phyloP scores from a whole-genome alignment of 225 moss, liverwort and hornwort genomes.

The Straminergon stramineum region DNA sequence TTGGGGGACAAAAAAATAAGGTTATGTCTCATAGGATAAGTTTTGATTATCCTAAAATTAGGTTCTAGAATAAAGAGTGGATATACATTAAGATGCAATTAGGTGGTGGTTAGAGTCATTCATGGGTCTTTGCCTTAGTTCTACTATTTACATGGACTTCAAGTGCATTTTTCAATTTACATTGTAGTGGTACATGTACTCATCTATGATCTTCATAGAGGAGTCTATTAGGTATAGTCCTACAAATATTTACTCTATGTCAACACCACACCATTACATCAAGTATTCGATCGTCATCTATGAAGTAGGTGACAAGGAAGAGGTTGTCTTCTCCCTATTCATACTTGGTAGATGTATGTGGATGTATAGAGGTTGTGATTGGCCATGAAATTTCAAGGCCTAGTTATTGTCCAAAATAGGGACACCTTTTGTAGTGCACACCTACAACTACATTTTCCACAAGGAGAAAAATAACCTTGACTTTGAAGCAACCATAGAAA shows the following conservation, averaged over 20 bases:
- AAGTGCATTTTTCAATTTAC: too few species aligned
- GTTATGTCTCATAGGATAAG: background rate
- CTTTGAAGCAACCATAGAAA: background rate
- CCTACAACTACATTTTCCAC: rapidly evolving
- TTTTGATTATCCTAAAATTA: background rate
- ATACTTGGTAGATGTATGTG: rapidly evolving
- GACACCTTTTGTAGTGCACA: rapidly evolving
- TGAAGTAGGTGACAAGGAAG: background rate
- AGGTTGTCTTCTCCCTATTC: rapidly evolving
- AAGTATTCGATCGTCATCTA: rapidly evolving
- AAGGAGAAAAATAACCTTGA: too few species aligned
- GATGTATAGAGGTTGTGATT: rapidly evolving
- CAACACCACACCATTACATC: background rate
- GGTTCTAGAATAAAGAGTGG: background rate
- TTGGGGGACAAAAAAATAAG: background rate
- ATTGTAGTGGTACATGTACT: too few species aligned
- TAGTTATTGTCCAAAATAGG: rapidly evolving
- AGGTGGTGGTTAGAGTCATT: background rate
- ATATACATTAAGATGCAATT: background rate
- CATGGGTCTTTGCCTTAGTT: background rate
- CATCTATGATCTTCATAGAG: background rate
- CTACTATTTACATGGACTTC: too few species aligned
- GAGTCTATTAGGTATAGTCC: rapidly evolving
- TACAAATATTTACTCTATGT: background rate
- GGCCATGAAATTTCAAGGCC: too few species aligned